These are phyloP conservation scores for Talaromyces atroroseus DNA, from an alignment of 2,329 filamentous ascomycete species.

Conservation along the genomic window DNA sequence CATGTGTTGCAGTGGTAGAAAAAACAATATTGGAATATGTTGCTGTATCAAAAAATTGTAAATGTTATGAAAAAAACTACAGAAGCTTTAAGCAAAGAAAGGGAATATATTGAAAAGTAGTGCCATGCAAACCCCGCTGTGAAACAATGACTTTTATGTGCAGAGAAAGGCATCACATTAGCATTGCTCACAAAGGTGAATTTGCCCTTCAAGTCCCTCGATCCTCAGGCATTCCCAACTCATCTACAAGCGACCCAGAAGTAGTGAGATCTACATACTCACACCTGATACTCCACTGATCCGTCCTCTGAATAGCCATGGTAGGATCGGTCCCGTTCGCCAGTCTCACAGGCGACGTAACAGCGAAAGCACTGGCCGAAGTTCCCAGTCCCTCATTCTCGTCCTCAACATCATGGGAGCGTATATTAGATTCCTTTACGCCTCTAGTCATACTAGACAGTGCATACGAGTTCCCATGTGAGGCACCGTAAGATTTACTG, in stretches of 20 bases:
- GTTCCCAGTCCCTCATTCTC: not conserved
- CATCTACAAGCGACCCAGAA: not conserved
- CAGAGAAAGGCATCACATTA: not conserved
- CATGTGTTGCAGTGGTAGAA: too few relatives aligned
- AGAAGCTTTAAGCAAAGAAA: too few relatives aligned
- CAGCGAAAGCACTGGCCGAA: slow-evolving; percentile 1
- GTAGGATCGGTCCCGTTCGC: not conserved
- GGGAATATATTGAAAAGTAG: not conserved
- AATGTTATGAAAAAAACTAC: too few relatives aligned
- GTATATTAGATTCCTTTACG: not conserved
- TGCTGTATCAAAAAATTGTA: too few relatives aligned
- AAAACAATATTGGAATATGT: too few relatives aligned
- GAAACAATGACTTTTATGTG: not conserved
- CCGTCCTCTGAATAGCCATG: not conserved
- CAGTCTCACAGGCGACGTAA: not conserved
- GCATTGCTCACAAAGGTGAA: not conserved
- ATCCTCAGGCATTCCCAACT: not conserved
- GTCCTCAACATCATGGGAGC: not conserved
- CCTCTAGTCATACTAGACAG: not conserved
- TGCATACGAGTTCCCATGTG: not conserved
- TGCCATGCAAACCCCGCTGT: not conserved
- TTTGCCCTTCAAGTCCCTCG: not conserved
- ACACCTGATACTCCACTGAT: not conserved
- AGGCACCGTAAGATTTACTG: not conserved
- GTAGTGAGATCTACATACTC: not conserved